A percentile compares a stretch with the other conserved stretches of the same genome.
Conservation (phyloP, 139 green algal species). For the Nannochloris sp. region DNA sequence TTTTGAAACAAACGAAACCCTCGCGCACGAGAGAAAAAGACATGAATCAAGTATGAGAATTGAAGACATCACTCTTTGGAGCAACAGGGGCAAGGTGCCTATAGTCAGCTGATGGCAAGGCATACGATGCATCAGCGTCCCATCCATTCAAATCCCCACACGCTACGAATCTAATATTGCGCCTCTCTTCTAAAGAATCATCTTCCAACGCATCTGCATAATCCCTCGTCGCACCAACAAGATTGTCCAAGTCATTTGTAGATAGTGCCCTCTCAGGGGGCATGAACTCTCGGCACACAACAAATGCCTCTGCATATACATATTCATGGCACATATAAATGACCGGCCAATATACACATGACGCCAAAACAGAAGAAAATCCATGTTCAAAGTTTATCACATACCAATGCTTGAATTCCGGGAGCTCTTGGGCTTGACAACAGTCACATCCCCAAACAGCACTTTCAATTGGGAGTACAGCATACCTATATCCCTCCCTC, state of each 20-base stretch:
- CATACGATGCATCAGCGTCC: slow-evolving; percentile 84
- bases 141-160: slow-evolving; percentile 87
- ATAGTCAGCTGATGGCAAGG: slow-evolving; percentile 43
- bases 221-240: too few species aligned
- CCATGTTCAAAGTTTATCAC: too few species aligned
- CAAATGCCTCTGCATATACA: slow-evolving; percentile 71
- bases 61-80: slow-evolving; percentile 20
- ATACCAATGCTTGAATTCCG: slow-evolving; percentile 68
- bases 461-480: slow-evolving; percentile 86
- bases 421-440: slow-evolving; percentile 88
- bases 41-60: too few species aligned
- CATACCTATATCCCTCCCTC: slow-evolving; percentile 80
- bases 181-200: slow-evolving; percentile 7
- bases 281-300: slow-evolving; percentile 80
- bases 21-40: too few species aligned
- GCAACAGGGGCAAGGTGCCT: slow-evolving; percentile 60
- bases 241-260: neutral
- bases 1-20: too few species aligned
- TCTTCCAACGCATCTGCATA: neutral
- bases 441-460: slow-evolving; percentile 82
- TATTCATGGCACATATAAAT: too few species aligned
- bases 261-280: slow-evolving; percentile 46
- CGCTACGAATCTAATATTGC: slow-evolving; percentile 82
- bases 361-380: too few species aligned
- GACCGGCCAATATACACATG: too few species aligned